Percentiles rank a stretch among this genome's conserved stretches.
Conservation (phyloP, 352 stramenopile species). For the Thalassiosira livingstoniorum region DNA sequence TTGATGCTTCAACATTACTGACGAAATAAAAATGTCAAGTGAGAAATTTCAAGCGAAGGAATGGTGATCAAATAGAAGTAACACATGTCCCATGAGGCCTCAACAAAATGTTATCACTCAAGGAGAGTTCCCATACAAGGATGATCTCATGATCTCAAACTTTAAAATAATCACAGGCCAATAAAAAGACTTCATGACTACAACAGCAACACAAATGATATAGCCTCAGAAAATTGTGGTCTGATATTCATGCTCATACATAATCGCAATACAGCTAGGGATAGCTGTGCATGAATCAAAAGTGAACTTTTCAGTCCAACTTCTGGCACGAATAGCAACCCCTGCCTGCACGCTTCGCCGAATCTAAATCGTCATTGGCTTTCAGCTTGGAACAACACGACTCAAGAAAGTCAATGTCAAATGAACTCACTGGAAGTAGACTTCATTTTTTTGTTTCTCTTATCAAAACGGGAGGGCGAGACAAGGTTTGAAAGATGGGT, state of each 20-base stretch:
- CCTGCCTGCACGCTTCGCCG: slow-evolving; percentile 48
- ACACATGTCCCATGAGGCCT: too few relatives aligned
- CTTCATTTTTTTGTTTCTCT: too few relatives aligned
- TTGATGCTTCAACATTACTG: too few relatives aligned
- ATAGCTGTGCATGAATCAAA: slow-evolving; percentile 43
- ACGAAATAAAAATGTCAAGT: too few relatives aligned
- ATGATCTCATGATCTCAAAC: slow-evolving; percentile 68
- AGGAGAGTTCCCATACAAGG: neutral
- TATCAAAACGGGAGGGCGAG: too few relatives aligned
- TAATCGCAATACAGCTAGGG: slow-evolving; percentile 21
- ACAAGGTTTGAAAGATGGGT: neutral
- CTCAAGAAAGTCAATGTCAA: neutral
- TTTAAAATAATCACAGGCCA: slow-evolving; percentile 69
- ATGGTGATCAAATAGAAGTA: too few relatives aligned
- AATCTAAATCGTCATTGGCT: slow-evolving; percentile 67
- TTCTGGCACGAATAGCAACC: slow-evolving; percentile 21
- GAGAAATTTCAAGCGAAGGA: too few relatives aligned
- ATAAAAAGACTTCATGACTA: slow-evolving; percentile 3
- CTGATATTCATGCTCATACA: slow-evolving; percentile 65
- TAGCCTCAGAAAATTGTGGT: slow-evolving; percentile 72
- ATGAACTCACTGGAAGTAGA: too few relatives aligned
- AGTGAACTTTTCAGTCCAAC: slow-evolving; percentile 51
- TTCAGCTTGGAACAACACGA: neutral
- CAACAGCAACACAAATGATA: slow-evolving; percentile 10
- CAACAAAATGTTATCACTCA: slow-evolving; percentile 63